These are phyloP conservation scores for Ophiocordyceps polyrhachis-furcata DNA, from an alignment of 2,329 filamentous ascomycete species.

Conservation along the genomic window DNA sequence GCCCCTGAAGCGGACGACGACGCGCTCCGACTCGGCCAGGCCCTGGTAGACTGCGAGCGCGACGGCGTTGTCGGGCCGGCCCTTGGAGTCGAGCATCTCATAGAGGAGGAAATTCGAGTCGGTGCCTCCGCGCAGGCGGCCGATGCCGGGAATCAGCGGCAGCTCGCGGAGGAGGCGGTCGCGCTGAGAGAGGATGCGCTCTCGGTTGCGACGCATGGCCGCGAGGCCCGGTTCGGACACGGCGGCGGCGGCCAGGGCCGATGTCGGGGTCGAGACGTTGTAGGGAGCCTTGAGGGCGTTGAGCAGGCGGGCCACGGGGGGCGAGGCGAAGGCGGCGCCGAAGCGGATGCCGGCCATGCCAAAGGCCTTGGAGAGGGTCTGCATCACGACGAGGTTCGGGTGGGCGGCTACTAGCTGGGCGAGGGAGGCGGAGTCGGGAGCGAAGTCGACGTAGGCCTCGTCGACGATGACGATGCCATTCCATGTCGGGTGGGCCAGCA, in stretches of 20 bases:
- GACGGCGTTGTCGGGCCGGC: slow-evolving; percentile 58
- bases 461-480: slow-evolving; percentile 88
- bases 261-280: slow-evolving; percentile 81
- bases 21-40: slow-evolving; percentile 69
- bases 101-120: slow-evolving; percentile 82
- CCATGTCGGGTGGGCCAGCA: slow-evolving; percentile 79
- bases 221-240: slow-evolving; percentile 47
- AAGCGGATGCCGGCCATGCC: slow-evolving; percentile 86
- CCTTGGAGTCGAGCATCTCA: slow-evolving; percentile 59
- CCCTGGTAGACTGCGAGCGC: slow-evolving; percentile 69
- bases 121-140: slow-evolving; percentile 59
- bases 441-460: slow-evolving; percentile 93
- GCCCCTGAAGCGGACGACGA: slow-evolving; percentile 85
- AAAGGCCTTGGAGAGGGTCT: slow-evolving; percentile 96
- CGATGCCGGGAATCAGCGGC: slow-evolving; percentile 58
- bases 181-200: slow-evolving; percentile 56
- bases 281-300: slow-evolving; percentile 95
- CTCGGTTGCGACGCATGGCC: slow-evolving; percentile 53
- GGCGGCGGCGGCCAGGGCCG: slow-evolving; percentile 57
- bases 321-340: slow-evolving; percentile 64
- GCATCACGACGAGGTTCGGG: slow-evolving; percentile 94
- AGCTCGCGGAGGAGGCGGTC: slow-evolving; percentile 58
- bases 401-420: slow-evolving; percentile 85
- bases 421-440: slow-evolving; percentile 54
- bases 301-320: slow-evolving; percentile 57